Percentiles rank a stretch among this genome's conserved stretches.
Evolutionary conservation across 441 rosid genomes (phyloP).

Genomic region (Euphorbia corollata): DNA sequence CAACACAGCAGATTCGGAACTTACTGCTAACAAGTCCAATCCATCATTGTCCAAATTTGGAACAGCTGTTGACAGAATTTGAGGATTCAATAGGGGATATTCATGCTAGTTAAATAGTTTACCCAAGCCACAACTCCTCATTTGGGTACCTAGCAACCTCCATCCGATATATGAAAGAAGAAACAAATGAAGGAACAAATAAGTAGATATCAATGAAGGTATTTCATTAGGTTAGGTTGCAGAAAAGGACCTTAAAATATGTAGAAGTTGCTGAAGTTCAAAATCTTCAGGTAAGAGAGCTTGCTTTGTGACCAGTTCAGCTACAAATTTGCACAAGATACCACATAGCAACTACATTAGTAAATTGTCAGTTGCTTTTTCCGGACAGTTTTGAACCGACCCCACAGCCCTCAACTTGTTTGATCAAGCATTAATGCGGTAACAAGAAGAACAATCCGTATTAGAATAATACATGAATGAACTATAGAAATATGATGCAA

Average conservation of each 20-base stretch:
- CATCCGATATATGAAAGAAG: not conserved
- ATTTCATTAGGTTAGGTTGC: not conserved
- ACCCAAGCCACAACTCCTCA: conserved; percentile 85
- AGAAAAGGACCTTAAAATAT: conserved; percentile 60
- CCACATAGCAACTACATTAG: conserved; percentile 4
- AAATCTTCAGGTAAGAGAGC: conserved; percentile 96
- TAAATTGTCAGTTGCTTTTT: no score
- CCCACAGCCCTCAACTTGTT: no score
- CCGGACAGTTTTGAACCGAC: no score
- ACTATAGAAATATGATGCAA: no score
- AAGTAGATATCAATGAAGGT: not conserved
- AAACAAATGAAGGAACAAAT: not conserved
- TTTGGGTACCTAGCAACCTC: conserved; percentile 90
- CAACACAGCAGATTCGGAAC: no score
- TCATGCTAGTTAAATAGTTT: conserved; percentile 88
- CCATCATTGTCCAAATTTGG: conserved; percentile 77
- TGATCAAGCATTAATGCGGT: no score
- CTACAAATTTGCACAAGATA: conserved; percentile 27
- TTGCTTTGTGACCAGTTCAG: conserved; percentile 78
- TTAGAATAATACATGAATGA: no score
- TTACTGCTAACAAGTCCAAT: conserved; percentile 64
- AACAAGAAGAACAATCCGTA: no score
- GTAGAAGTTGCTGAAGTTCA: conserved; percentile 92
- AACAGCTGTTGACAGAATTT: conserved; percentile 52
- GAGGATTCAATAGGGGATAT: conserved; percentile 88